phyloP scores from a whole-genome alignment of 2,329 filamentous ascomycete genomes.

The Beauveria bassiana region DNA sequence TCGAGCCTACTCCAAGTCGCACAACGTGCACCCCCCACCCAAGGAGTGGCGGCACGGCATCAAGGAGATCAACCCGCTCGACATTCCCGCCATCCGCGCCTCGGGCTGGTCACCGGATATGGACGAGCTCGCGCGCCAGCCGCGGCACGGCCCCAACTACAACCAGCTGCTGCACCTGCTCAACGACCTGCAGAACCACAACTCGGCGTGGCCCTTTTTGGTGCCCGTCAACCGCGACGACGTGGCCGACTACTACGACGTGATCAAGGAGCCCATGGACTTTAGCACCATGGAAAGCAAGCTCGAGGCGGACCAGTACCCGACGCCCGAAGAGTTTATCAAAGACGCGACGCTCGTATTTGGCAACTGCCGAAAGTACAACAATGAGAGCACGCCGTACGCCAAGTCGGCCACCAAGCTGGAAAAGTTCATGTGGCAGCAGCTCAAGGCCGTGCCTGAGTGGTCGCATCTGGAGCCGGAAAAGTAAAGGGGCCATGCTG shows the following conservation, averaged over 20 bases:
- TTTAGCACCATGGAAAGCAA: constrained; percentile 92
- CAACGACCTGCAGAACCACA: constrained; percentile 92
- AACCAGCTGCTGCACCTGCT: constrained; percentile 87
- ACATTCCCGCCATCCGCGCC: constrained; percentile 79
- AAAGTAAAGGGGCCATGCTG: constrained; percentile 22
- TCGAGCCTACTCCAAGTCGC: constrained; percentile 78
- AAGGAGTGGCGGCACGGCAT: constrained; percentile 75
- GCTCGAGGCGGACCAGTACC: constrained; percentile 87
- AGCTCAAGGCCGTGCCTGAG: constrained; percentile 85
- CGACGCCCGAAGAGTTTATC: constrained; percentile 86
- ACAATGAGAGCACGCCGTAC: constrained; percentile 90
- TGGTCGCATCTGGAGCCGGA: constrained; percentile 63
- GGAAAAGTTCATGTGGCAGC: constrained; percentile 90
- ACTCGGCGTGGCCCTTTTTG: constrained; percentile 88
- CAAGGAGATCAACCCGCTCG: constrained; percentile 71
- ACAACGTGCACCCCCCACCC: constrained; percentile 79
- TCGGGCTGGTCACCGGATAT: constrained; percentile 96
- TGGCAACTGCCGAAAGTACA: constrained; percentile 92
- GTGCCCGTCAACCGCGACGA: constrained; percentile 92
- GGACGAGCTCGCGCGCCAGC: constrained; percentile 92
- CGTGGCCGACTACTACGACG: constrained; percentile 97
- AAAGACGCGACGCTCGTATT: constrained; percentile 84
- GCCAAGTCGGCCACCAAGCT: constrained; percentile 91
- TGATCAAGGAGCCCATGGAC: constrained; percentile 98
- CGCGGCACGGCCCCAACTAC: constrained; percentile 92